phyloP scores from a whole-genome alignment of 2,329 filamentous ascomycete genomes.

The Pestalotiopsis sp. region DNA sequence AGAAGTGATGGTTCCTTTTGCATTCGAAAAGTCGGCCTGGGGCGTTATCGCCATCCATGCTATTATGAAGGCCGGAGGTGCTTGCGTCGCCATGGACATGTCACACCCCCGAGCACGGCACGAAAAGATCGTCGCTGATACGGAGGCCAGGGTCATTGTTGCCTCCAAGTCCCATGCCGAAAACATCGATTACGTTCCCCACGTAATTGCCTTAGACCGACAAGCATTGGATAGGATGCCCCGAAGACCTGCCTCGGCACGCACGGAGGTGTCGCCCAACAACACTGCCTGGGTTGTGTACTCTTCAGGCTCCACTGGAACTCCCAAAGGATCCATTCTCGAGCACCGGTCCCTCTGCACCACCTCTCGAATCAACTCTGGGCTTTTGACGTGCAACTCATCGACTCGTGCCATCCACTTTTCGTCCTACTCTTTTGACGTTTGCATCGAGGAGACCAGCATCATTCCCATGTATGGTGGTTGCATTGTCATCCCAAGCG shows the following conservation, averaged over 20 bases:
- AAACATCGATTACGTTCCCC: background rate
- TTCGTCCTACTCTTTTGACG: slow-evolving; percentile 39
- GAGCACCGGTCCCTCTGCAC: slow-evolving; percentile 6
- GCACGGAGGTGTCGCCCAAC: background rate
- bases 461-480: slow-evolving; percentile 39
- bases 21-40: slow-evolving; percentile 38
- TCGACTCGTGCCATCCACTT: slow-evolving; percentile 23
- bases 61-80: slow-evolving; percentile 36
- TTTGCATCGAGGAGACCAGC: slow-evolving; percentile 38
- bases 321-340: slow-evolving; percentile 15
- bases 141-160: slow-evolving; percentile 13
- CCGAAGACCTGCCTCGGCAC: background rate
- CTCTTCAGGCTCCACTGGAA: slow-evolving; percentile 12
- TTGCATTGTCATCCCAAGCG: slow-evolving; percentile 40
- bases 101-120: slow-evolving; percentile 36
- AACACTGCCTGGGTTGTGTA: slow-evolving; percentile 17
- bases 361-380: background rate
- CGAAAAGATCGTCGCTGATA: slow-evolving; percentile 33
- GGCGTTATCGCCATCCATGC: slow-evolving; percentile 34
- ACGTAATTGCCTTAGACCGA: background rate
- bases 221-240: background rate
- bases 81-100: slow-evolving; percentile 37
- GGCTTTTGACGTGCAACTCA: background rate
- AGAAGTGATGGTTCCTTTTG: slow-evolving; percentile 34
- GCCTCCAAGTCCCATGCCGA: background rate